Evolutionary conservation across 805 yeast genomes (phyloP).

Genomic region (Zygosaccharomyces pseudorouxii): DNA sequence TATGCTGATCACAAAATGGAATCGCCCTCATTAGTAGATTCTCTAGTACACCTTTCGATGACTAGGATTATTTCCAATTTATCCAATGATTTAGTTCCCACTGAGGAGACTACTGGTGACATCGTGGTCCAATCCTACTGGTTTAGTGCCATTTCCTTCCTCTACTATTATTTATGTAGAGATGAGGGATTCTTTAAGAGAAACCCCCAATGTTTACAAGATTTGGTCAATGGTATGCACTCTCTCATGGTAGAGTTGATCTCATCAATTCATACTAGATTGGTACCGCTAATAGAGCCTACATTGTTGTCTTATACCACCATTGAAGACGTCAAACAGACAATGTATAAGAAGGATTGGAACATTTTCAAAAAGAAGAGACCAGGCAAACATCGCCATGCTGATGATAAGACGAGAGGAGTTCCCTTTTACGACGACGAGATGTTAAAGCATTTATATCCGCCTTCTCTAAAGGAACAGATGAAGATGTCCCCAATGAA

Average conservation of each 20-base stretch:
- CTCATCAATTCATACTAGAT: constrained; percentile 58
- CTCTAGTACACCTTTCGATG: constrained; percentile 54
- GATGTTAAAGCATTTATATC: constrained; percentile 69
- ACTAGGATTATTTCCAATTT: constrained; percentile 58
- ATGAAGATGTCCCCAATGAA: constrained; percentile 86
- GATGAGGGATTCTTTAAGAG: constrained; percentile 54
- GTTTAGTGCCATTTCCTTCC: constrained; percentile 74
- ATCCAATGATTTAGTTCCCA: constrained; percentile 10
- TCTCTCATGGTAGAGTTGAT: constrained; percentile 62
- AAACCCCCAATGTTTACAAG: constrained; percentile 59
- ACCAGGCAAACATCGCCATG: constrained; percentile 23
- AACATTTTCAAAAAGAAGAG: constrained; percentile 46
- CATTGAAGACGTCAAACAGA: constrained; percentile 75
- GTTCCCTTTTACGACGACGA: constrained; percentile 53
- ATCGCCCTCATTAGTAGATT: constrained; percentile 52
- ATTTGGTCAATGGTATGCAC: constrained; percentile 49
- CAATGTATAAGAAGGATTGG: constrained; percentile 73
- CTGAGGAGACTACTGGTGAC: constrained; percentile 42
- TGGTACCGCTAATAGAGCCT: constrained; percentile 54
- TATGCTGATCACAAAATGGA: constrained; percentile 54
- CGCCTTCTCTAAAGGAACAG: constrained; percentile 76
- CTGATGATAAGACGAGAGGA: constrained; percentile 12
- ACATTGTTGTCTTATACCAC: constrained; percentile 72
- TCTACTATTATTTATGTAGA: constrained; percentile 70
- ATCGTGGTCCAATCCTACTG: constrained; percentile 76